Conservation (phyloP, 2,329 filamentous ascomycete species). For the Fonsecaea nubica region DNA sequence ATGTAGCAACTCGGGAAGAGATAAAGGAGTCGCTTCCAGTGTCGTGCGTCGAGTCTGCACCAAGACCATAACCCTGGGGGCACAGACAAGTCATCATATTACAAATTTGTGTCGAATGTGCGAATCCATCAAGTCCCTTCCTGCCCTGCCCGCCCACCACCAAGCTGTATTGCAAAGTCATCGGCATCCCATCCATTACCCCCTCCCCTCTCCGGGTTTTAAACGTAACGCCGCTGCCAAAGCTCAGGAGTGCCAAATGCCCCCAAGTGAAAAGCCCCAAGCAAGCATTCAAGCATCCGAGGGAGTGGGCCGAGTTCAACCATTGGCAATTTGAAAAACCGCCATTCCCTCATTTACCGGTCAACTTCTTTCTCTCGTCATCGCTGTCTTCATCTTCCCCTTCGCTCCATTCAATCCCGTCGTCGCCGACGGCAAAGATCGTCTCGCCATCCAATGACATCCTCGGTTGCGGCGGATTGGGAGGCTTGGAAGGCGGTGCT, state of each 20-base stretch:
- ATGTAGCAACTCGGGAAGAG: no score
- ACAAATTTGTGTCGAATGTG: background rate
- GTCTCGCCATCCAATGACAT: slow-evolving; percentile 84
- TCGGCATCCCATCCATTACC: background rate
- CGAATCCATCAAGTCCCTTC: background rate
- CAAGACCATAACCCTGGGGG: background rate
- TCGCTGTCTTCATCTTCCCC: slow-evolving; percentile 69
- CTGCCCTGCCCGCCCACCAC: background rate
- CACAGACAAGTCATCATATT: background rate
- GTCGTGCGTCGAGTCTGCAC: background rate
- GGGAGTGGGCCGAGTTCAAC: background rate
- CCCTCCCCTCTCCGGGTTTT: background rate
- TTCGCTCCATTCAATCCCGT: slow-evolving; percentile 84
- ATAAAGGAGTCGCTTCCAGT: background rate
- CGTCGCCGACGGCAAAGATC: slow-evolving; percentile 89
- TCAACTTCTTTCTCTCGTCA: slow-evolving; percentile 58
- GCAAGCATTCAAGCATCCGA: background rate
- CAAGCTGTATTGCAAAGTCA: background rate
- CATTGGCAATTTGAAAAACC: background rate
- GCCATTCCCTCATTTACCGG: slow-evolving; percentile 46
- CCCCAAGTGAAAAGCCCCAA: background rate
- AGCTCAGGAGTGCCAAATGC: background rate
- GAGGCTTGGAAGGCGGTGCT: slow-evolving; percentile 13
- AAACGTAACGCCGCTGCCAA: background rate
- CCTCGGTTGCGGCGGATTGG: slow-evolving; percentile 53